phyloP scores from a whole-genome alignment of 495 filamentous ascomycete species.

The Hypomontagnella submonticulosa region DNA sequence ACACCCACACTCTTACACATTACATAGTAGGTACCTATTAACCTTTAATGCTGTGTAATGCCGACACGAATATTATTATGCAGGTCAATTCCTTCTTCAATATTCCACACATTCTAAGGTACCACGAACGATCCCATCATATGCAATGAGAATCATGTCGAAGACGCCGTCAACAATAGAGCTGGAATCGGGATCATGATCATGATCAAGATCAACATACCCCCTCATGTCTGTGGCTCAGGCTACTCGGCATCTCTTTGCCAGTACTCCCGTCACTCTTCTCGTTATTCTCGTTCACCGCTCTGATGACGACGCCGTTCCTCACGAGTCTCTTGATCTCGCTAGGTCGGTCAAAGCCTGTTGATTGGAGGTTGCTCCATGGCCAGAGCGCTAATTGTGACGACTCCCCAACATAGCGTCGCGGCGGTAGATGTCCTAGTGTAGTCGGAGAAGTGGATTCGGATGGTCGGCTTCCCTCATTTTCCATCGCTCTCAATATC shows the following conservation, averaged over 20 bases:
- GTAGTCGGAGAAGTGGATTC: conserved; percentile 30
- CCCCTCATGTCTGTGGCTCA: conserved; percentile 31
- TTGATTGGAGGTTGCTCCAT: conserved; percentile 36
- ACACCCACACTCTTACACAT: too few species aligned
- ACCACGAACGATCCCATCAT: conserved; percentile 22
- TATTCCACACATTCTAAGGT: not conserved
- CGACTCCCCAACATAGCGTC: conserved; percentile 32
- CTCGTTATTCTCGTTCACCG: conserved; percentile 39
- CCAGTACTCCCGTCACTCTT: conserved; percentile 18
- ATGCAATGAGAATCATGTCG: conserved; percentile 22
- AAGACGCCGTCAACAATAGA: conserved; percentile 13
- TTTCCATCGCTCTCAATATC: conserved; percentile 15
- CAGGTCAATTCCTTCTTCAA: not conserved
- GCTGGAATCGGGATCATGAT: not conserved
- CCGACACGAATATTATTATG: too few species aligned
- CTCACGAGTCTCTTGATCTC: conserved; percentile 37
- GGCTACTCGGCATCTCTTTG: conserved; percentile 30
- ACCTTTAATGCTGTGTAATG: too few species aligned
- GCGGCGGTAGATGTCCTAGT: conserved; percentile 25
- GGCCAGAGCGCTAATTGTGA: conserved; percentile 40
- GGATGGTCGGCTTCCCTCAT: conserved; percentile 15
- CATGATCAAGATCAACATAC: conserved; percentile 34
- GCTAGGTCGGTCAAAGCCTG: conserved; percentile 8
- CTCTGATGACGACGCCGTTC: conserved; percentile 25
- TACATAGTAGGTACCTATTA: too few species aligned